Conservation (phyloP, 1,284 basidiomycete species). For the Sporisorium scitamineum region DNA sequence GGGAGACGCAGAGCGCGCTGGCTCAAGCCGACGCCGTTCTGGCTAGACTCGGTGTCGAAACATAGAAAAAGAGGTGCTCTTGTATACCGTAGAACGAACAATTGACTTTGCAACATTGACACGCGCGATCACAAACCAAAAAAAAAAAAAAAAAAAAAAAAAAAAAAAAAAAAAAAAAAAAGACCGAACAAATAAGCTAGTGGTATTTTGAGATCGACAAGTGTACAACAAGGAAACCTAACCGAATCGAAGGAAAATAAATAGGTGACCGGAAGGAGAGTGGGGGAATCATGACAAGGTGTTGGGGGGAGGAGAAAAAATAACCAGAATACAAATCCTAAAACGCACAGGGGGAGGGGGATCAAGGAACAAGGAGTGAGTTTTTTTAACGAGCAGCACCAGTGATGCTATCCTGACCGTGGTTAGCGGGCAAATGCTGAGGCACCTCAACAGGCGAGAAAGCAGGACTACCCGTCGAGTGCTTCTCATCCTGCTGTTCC, state of each 20-base stretch:
- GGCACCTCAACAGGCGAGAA: constrained; percentile 38
- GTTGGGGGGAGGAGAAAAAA: too few species aligned
- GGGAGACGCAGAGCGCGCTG: constrained; percentile 23
- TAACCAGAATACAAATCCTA: neutral
- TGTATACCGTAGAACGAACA: constrained; percentile 8
- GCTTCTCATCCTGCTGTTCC: constrained; percentile 36
- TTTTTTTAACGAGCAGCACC: constrained; percentile 23
- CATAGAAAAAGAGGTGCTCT: constrained; percentile 18
- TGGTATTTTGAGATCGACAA: neutral
- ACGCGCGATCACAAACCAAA: neutral
- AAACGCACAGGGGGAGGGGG: too few species aligned
- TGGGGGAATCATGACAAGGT: neutral
- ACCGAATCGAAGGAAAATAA: neutral
- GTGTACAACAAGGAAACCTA: neutral
- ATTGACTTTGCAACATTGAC: neutral
- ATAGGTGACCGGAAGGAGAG: neutral
- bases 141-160: neutral
- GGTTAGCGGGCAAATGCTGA: neutral
- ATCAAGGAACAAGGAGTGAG: neutral
- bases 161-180: neutral
- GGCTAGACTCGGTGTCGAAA: constrained; percentile 29
- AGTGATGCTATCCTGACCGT: constrained; percentile 11
- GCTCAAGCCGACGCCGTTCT: constrained; percentile 29
- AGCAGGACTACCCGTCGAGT: constrained; percentile 31
- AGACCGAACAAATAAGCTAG: neutral